Base-by-base conservation (phyloP, 176 grass and related monocot species). In the Themeda triandra region DNA sequence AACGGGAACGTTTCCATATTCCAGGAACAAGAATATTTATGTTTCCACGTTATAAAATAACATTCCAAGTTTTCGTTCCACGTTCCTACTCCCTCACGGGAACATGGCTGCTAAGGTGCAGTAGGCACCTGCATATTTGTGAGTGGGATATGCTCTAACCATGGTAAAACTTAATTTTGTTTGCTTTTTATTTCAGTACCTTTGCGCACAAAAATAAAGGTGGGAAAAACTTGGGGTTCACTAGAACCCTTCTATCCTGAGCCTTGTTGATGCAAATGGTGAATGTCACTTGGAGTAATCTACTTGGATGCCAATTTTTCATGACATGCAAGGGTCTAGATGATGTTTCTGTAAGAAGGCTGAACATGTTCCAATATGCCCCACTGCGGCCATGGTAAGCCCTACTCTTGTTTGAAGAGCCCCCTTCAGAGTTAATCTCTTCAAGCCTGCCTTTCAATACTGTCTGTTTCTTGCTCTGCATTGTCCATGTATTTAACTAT, bases 191-290 rank as follows among this genome's bases (percentile, higher is more conserved):
- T 88, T 63, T 29, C 80, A 95, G 96, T 95, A 84, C 96, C 96
- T 89, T 86, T 98, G 76, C 93, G 68, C 32, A 77, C 91, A 63
- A 98, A 98, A 88, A 71, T 98, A 73, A 94, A 85, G 86, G 73
- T 94, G 6, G 96, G 96, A 29, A 93, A 92, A 90, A 95, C 91
- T 29, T 98, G 96, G 96, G 96, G 96, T 90, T 95, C 96, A 49
- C 89, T 98, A 58, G 80, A 98, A 85, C 87, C 93, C 11, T 92
- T 93, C 31, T 75, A 66, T 21, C 72, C 64, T 66, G 74, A 94
- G 71, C 79, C 81, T 75, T 37, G 24, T 44, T 94, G 59, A 87
- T 67, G 54, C 73, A 44, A 44, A 83, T 73, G 75, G 8, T 68
- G 32, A 48, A 67, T 74, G 51, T 21, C 53, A 77, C 54, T 54